Percentiles rank a stretch among this genome's conserved stretches.
Evolutionary conservation across 2,329 filamentous ascomycete genomes (phyloP).

Genomic region (Lasiodiplodia gonubiensis): DNA sequence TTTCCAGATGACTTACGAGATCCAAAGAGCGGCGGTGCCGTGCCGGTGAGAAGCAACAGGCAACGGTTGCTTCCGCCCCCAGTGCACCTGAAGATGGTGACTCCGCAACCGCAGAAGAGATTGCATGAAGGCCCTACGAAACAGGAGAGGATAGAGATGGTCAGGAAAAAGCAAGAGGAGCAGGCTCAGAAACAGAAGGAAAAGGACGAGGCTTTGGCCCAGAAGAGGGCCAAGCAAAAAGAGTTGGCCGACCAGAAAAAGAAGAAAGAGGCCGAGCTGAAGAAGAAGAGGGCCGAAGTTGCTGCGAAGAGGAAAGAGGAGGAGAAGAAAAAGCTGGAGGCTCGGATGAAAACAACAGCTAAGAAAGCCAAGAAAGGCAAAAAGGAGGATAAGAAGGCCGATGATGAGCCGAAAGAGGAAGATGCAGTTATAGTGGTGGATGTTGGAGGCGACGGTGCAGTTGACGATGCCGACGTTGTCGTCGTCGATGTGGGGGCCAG

Average conservation of each 20-base stretch:
- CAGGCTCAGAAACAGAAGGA: not conserved
- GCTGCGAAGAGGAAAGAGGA: slow-evolving; percentile 20
- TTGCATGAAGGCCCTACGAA: slow-evolving; percentile 15
- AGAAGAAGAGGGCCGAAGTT: slow-evolving; percentile 6
- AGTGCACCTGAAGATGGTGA: not conserved
- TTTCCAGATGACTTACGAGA: slow-evolving; percentile 26
- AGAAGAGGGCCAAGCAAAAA: not conserved
- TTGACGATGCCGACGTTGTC: slow-evolving; percentile 3
- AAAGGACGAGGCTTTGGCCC: slow-evolving; percentile 12
- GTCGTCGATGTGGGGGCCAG: slow-evolving; percentile 15
- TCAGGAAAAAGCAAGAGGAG: slow-evolving; percentile 13
- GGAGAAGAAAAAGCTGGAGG: slow-evolving; percentile 11
- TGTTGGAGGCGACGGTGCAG: slow-evolving; percentile 5
- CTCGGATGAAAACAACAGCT: slow-evolving; percentile 8
- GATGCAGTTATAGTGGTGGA: slow-evolving; percentile 1
- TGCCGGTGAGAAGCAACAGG: not conserved
- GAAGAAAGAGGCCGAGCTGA: not conserved
- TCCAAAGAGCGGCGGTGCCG: not conserved
- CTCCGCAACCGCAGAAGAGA: slow-evolving; percentile 8
- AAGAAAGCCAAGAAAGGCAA: slow-evolving; percentile 10
- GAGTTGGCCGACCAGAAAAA: not conserved
- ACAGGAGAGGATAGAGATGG: slow-evolving; percentile 19
- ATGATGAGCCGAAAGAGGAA: not conserved
- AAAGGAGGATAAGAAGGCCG: not conserved
- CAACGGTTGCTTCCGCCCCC: not conserved